phyloP scores from a whole-genome alignment of 768 basidiomycete species.

The Phaffia australis region DNA sequence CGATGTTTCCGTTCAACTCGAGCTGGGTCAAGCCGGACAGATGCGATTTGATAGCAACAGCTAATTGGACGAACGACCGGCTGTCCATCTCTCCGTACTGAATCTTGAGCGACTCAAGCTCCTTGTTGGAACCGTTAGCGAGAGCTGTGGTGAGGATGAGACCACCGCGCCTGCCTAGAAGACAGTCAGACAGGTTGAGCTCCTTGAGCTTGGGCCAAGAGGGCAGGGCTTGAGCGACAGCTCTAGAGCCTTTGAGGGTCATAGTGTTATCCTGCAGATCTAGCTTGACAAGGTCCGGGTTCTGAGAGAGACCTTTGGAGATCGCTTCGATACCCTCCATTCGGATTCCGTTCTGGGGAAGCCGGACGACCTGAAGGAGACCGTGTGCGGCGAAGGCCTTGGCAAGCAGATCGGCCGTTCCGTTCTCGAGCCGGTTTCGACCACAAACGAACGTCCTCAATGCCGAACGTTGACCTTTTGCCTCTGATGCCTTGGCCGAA shows the following conservation, averaged over 20 bases:
- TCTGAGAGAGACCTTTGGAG: conserved; percentile 60
- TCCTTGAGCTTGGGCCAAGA: conserved; percentile 60
- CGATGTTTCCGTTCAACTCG: conserved; percentile 71
- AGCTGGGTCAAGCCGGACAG: conserved; percentile 53
- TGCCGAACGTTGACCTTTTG: conserved; percentile 53
- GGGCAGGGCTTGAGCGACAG: conserved; percentile 52
- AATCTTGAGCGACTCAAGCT: conserved; percentile 63
- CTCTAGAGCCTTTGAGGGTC: conserved; percentile 50
- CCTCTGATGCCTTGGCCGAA: conserved; percentile 59
- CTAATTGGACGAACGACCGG: conserved; percentile 56
- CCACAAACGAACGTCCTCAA: conserved; percentile 79
- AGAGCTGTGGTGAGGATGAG: conserved; percentile 54
- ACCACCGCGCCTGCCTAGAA: conserved; percentile 71
- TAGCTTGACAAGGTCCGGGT: conserved; percentile 56
- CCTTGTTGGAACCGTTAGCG: conserved; percentile 57
- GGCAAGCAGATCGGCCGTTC: conserved; percentile 71
- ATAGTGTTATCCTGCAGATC: conserved; percentile 74
- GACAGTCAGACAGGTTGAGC: conserved; percentile 88
- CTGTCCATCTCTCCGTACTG: conserved; percentile 86
- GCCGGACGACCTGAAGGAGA: conserved; percentile 62
- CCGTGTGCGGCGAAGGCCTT: conserved; percentile 77
- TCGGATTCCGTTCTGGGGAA: conserved; percentile 97
- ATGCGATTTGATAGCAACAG: conserved; percentile 52
- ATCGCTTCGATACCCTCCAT: conserved; percentile 78
- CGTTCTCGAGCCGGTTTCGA: conserved; percentile 89